A percentile compares a stretch with the other conserved stretches of the same genome.
Conservation (phyloP, 257 asterid species). For the Dorcoceras hygrometricum region DNA sequence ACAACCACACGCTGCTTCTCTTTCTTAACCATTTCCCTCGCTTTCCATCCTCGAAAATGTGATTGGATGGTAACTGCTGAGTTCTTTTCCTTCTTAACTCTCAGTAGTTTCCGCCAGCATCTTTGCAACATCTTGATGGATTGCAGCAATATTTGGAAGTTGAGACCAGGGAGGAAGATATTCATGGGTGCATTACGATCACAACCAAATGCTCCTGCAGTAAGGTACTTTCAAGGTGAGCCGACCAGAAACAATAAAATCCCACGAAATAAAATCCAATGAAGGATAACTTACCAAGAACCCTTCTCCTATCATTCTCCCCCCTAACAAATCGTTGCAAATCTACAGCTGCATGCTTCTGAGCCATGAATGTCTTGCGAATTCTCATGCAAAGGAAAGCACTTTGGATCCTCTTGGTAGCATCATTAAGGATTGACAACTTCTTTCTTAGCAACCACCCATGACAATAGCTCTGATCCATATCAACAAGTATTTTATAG, state of each 20-base stretch:
- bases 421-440: conserved; percentile 40
- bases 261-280: conserved; percentile 1
- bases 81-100: conserved; percentile 32
- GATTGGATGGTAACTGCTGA: conserved; percentile 68
- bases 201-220: conserved; percentile 42
- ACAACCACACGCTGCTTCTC: conserved; percentile 43
- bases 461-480: conserved; percentile 58
- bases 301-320: conserved; percentile 57
- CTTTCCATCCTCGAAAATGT: conserved; percentile 62
- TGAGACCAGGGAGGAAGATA: conserved; percentile 31
- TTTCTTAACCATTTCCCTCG: conserved; percentile 43
- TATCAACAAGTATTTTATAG: conserved; percentile 13
- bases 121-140: conserved; percentile 71
- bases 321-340: conserved; percentile 76
- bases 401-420: conserved; percentile 60
- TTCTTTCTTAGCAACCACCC: conserved; percentile 68
- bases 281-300: conserved; percentile 43
- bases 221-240: conserved; percentile 20
- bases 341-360: conserved; percentile 48
- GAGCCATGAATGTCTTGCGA: conserved; percentile 36
- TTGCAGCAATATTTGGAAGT: conserved; percentile 41
- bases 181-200: conserved; percentile 30
- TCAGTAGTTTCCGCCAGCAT: conserved; percentile 68
- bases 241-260: conserved; percentile 15
- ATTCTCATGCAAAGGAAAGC: conserved; percentile 51